These are phyloP conservation scores for Chlorella vulgaris DNA, from an alignment of 139 green algal genomes.

Conservation along the genomic window DNA sequence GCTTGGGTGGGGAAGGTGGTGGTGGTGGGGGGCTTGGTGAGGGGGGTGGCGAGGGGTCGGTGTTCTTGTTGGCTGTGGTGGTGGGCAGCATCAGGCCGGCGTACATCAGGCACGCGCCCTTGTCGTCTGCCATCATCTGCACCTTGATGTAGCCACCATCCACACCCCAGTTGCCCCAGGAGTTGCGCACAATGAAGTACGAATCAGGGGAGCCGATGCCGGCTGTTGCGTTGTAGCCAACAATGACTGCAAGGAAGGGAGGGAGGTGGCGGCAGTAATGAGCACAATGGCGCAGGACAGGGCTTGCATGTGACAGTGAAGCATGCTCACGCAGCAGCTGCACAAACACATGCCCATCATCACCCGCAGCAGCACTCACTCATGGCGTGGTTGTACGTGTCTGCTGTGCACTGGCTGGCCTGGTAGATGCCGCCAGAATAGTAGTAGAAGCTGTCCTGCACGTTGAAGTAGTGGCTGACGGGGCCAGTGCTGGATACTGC, in stretches of 20 bases:
- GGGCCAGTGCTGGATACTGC: background rate
- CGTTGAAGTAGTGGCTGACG: background rate
- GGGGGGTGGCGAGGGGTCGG: too few species aligned
- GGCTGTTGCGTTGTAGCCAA: background rate
- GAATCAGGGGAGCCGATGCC: conserved; percentile 1
- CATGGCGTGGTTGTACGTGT: background rate
- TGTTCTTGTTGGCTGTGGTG: background rate
- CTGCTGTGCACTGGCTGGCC: background rate
- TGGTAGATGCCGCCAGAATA: conserved; percentile 1
- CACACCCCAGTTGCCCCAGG: background rate
- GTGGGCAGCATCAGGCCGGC: background rate
- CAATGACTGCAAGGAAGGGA: background rate
- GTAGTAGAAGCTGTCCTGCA: background rate
- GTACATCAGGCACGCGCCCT: conserved; percentile 11
- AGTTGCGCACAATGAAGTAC: conserved; percentile 14
- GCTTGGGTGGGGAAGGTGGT: background rate
- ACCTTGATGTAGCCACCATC: conserved; percentile 17
- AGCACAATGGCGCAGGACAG: background rate
- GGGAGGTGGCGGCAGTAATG: background rate
- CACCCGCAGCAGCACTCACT: background rate
- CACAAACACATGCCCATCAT: too few species aligned
- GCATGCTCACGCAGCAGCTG: background rate
- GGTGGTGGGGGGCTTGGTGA: background rate
- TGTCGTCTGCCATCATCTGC: background rate
- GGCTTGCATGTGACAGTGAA: background rate